A percentile compares a stretch with the other conserved stretches of the same genome.
Evolutionary conservation across 1,284 basidiomycete genomes (phyloP).

Genomic region (Tausonia pullulans): DNA sequence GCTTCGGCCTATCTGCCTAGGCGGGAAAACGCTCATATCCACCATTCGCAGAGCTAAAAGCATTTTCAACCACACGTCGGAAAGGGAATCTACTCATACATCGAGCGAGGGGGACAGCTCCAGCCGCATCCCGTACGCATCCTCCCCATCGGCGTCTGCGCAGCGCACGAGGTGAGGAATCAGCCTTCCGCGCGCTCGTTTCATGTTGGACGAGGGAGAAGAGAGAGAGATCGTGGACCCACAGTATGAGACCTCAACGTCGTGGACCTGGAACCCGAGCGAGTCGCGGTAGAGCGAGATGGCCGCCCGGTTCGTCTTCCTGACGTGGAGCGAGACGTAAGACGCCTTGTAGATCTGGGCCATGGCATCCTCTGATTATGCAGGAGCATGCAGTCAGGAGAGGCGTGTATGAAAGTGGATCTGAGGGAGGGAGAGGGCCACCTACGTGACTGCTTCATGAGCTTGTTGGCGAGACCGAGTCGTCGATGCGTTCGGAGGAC

Average conservation of each 20-base stretch:
- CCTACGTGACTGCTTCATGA: slow-evolving; percentile 78
- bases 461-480: slow-evolving; percentile 70
- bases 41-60: no score
- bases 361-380: slow-evolving; percentile 66
- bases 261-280: slow-evolving; percentile 64
- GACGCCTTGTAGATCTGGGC: slow-evolving; percentile 61
- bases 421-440: slow-evolving; percentile 17
- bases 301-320: slow-evolving; percentile 76
- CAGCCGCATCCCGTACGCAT: no score
- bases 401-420: not conserved
- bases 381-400: not conserved
- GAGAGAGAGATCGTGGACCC: no score
- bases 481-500: slow-evolving; percentile 74
- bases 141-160: no score
- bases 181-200: no score
- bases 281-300: slow-evolving; percentile 70
- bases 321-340: slow-evolving; percentile 72
- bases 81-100: no score
- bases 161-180: no score
- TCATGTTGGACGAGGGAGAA: no score
- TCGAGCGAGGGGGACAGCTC: no score
- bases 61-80: no score
- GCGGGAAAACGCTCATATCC: no score
- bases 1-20: no score
- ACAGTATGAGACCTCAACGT: slow-evolving; percentile 42